Evolutionary conservation across 2,329 filamentous ascomycete genomes (phyloP).

Genomic region (Ophiostoma ulmi): DNA sequence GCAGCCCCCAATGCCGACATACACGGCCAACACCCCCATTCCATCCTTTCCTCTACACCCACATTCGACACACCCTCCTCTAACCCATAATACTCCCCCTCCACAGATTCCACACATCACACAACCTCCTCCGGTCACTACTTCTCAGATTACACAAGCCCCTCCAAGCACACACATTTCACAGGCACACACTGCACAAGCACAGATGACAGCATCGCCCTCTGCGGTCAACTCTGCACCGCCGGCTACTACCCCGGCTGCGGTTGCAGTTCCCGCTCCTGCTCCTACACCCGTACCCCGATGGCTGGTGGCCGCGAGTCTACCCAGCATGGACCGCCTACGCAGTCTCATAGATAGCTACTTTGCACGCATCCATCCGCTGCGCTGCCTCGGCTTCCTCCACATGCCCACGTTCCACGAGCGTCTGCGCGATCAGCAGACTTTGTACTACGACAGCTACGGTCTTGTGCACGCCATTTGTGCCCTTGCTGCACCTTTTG

Average conservation of each 20-base stretch:
- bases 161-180: background rate
- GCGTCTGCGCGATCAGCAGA: slow-evolving; percentile 23
- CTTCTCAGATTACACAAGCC: background rate
- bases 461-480: slow-evolving; percentile 24
- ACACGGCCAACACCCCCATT: background rate
- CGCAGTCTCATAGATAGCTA: slow-evolving; percentile 27
- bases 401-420: slow-evolving; percentile 29
- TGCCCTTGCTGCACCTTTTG: slow-evolving; percentile 23
- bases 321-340: slow-evolving; percentile 21
- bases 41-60: background rate
- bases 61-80: background rate
- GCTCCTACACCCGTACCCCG: background rate
- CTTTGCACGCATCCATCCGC: slow-evolving; percentile 28
- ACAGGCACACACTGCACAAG: background rate
- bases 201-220: background rate
- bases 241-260: background rate
- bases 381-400: slow-evolving; percentile 30
- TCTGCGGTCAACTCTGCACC: background rate
- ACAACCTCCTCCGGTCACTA: background rate
- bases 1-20: background rate
- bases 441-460: slow-evolving; percentile 17
- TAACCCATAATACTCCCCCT: background rate
- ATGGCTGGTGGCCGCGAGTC: slow-evolving; percentile 15
- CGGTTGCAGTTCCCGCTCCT: background rate
- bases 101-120: background rate